Base-by-base conservation (phyloP, 805 yeast species). In the Sugiyamaella americana region DNA sequence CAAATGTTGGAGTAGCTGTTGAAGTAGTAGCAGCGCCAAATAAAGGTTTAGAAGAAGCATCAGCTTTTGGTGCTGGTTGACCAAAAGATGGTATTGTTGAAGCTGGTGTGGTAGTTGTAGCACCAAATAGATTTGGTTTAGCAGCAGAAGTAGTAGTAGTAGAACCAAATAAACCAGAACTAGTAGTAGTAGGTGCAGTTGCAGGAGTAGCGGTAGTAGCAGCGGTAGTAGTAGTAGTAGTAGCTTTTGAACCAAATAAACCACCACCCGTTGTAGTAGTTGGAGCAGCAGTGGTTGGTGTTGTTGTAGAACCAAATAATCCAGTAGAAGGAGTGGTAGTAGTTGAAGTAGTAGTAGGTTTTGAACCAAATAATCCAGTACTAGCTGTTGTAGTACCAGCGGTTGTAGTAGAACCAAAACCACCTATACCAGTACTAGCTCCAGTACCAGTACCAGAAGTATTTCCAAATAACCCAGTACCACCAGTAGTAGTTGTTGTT, bases 221-320 rank as follows among this genome's bases (percentile, higher is more conserved):
- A 20, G 23, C 13, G 11, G 32, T 8, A 13, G 32, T 8, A 13
- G 32, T 26, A 8, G 32, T 8, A 21, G n/a, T 18, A 13, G 43
- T 23, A 21, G 37, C 36, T 30, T 24, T 21, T 5, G 43, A 32
- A 3, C 43, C 43, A 21, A 40, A 40, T 23, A 40, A 34, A 10
- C 21, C 5, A 18, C 26, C 34, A 11, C 34, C 16, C 22, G 51
- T 48, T 29, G 41, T 46, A 5, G 49, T 49, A 24, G 51, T 49
- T 11, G 52, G 52, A 20, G 48, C 46, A 11, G 49, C 41, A 13
- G 20, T 5, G 37, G 20, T 13, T 13, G 32, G 13, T 8, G 32
- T 26, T 8, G 32, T 26, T 8, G 32, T 13, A 26, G 32, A 8
- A 8, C 60, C 64, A 40, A 67, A 60, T 18, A 68, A 59, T 37